Base-by-base conservation (phyloP, 129 eudicot genomes). In the Lonicera japonica region DNA sequence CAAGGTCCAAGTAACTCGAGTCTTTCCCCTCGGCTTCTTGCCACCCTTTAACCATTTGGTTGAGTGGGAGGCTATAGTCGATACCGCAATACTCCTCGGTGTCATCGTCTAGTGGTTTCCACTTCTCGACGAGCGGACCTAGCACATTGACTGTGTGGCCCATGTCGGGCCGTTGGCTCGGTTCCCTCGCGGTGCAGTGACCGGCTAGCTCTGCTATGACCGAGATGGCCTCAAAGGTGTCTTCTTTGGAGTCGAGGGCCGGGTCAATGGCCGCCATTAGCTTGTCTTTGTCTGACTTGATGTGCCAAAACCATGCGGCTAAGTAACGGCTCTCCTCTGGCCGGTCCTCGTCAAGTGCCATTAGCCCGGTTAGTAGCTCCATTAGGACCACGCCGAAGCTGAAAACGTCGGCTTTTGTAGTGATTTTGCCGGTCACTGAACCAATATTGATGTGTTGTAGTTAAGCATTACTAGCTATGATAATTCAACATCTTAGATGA, bases 21-120 rank as follows among this genome's bases (percentile, higher is more conserved):
- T 85, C 96, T 48, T 83, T 79, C 19, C 92, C 96, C 75, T 92
- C 98, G 1, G 84, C 70, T 71, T 94, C 99, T 75, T 94, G 96
- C 99, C 99, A 94, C 14, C 84, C 95, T 70, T 88, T 88, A 43
- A 94, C 99, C 99, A 94, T 94, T 69, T 94, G 99, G 60, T 73
- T 85, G 18, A 94, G 85, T 0, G 99, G 99, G 55, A 94, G 95
- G 76, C 92, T 94, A 56, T 88, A 94, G 65, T 94, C 99, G 16
- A 94, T 88, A 5, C 99, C 99, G 57, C 94, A 82, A 15, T 81
- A 94, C 10, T 88, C 99, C 77, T 94, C 99, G 0, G 84, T 66
- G 1, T 83, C 99, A 52, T 94, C 89, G 39, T 85, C 88, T 7
- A 64, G 53, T 6, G 99, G 99, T 63, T 81, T 94, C 99, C 99